A percentile compares a stretch with the other conserved stretches of the same genome.
Conservation (phyloP, 2,329 filamentous ascomycete species). For the Pyrenophora tritici-repentis region DNA sequence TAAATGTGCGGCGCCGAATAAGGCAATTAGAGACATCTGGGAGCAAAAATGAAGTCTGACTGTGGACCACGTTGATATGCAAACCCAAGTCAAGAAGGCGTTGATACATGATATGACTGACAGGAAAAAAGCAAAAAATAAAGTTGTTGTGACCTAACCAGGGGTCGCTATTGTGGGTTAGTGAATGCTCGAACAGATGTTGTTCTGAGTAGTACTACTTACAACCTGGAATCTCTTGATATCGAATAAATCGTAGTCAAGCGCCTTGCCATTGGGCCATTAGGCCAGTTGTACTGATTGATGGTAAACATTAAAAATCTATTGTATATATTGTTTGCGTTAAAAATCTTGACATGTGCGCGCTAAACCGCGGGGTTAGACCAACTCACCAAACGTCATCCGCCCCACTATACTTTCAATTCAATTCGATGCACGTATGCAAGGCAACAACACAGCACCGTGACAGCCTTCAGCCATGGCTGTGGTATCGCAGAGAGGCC, state of each 20-base stretch:
- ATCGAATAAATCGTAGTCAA: constrained; percentile 56
- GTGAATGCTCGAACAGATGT: neutral
- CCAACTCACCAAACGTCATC: neutral
- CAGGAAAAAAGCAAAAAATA: neutral
- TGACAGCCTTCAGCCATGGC: constrained; percentile 6
- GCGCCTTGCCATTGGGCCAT: constrained; percentile 62
- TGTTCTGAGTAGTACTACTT: neutral
- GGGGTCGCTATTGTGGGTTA: constrained; percentile 17
- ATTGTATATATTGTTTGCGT: neutral
- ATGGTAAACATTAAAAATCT: neutral
- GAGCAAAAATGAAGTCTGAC: too few relatives aligned
- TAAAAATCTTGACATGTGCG: neutral
- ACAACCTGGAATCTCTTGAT: constrained; percentile 43
- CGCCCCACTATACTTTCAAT: constrained; percentile 10
- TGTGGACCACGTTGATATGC: too few relatives aligned
- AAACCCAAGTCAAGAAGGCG: neutral
- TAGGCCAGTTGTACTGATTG: constrained; percentile 22
- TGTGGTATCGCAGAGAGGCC: neutral
- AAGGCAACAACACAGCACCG: constrained; percentile 8
- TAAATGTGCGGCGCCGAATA: too few relatives aligned
- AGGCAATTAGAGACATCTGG: too few relatives aligned
- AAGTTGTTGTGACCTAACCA: constrained; percentile 22
- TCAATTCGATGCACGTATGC: constrained; percentile 5
- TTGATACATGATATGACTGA: too few relatives aligned
- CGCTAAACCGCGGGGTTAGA: constrained; percentile 2